Base-by-base conservation (phyloP, 306 rosid genomes). In the Quercus ilex region DNA sequence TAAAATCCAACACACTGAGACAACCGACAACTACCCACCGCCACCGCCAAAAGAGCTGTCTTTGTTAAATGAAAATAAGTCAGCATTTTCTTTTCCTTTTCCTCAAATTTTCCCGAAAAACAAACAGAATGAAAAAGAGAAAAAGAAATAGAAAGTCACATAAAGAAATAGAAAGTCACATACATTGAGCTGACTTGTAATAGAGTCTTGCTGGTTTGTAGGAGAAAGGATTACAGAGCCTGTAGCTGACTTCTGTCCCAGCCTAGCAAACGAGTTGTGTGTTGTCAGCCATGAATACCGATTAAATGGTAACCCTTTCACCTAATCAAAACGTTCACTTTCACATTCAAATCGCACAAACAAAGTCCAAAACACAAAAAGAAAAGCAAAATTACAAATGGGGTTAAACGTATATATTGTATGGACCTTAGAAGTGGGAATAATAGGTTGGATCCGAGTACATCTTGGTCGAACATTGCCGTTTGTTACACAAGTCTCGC, bases 201-300 rank as follows among this genome's bases (percentile, higher is more conserved):
- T 83, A 25, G 97, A 70, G 81, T 93, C 98, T 70, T 95, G 98
- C 79, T 95, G 99, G 69, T 95, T 92, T 4, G 89, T 78, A 0
- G 99, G 94, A 71, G 93, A 52, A 12, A 95, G 53, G 81, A 92
- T 78, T 21, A 86, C 26, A 74, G 97, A 86, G 6, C 92, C 91
- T 1, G 97, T 91, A 8, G 55, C 86, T 13, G 97, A 87, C 81
- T 74, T 95, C 86, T 85, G 79, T 78, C 98, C 96, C 67, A 95
- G 71, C 62, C 58, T 74, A 25, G 99, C 91, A 81, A 86, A 95
- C 19, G 99, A 73, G 21, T 95, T 95, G 85, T 95, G 99, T 25
- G 98, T 90, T 4, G 98, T 95, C 49, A 95, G 68, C 99, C 98
- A 95, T 18, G 98, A 81, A 76, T 91, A 95, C n/a, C 73, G 90